These are phyloP conservation scores for Kandelia obovata DNA, from an alignment of 345 rosid species.

Conservation along the genomic window DNA sequence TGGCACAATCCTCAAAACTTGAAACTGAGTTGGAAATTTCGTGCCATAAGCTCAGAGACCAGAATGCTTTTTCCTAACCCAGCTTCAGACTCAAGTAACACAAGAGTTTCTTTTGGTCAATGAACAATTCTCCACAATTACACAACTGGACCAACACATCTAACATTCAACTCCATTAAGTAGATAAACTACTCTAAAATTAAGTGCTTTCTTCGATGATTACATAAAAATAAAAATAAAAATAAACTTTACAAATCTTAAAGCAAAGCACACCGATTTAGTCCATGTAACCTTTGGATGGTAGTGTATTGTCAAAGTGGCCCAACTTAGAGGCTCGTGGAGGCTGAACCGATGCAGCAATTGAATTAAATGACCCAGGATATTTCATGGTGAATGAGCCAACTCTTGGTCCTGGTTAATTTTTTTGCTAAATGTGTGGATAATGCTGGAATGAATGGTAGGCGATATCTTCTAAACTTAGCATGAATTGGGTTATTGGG, in stretches of 20 bases:
- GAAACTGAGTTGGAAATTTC: no score
- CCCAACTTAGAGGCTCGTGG: conserved; percentile 38
- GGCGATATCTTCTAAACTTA: conserved; percentile 27
- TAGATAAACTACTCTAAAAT: no score
- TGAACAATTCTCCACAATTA: neutral
- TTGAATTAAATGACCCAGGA: conserved; percentile 38
- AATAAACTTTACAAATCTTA: no score
- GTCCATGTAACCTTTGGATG: conserved; percentile 49
- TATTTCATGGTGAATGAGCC: conserved; percentile 32
- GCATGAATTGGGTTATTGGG: conserved; percentile 38
- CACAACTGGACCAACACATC: neutral
- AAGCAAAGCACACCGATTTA: no score
- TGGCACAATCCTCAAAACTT: no score
- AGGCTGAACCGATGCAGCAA: conserved; percentile 50
- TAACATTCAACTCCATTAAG: no score
- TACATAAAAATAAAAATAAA: neutral
- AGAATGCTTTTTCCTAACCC: neutral
- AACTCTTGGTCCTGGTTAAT: conserved; percentile 14
- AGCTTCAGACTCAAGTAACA: neutral
- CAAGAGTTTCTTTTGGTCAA: neutral
- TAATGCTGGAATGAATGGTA: conserved; percentile 25
- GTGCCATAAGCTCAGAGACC: no score
- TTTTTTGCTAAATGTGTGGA: conserved; percentile 27
- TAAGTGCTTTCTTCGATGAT: neutral
- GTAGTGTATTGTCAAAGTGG: conserved; percentile 38